Base-by-base conservation (phyloP, 345 rosid genomes). In the Capsella bursapastoris region DNA sequence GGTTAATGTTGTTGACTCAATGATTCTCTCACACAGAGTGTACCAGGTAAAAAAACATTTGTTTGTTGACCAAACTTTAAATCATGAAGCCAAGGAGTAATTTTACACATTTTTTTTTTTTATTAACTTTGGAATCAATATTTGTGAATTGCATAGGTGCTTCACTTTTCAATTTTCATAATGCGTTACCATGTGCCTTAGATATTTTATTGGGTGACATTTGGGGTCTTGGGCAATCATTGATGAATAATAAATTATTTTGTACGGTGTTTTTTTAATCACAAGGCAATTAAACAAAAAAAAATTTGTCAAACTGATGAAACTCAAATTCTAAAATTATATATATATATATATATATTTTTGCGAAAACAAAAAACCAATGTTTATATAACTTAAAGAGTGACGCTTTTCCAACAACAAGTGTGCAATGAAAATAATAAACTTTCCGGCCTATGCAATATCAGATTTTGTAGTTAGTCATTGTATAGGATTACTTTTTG, bases 211-310 rank as follows among this genome's bases (percentile, higher is more conserved):
- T 53, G 35, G 58, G 64, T 62, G 74, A 76, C 74, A 53, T 53
- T 68, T 68, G 64, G 74, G 74, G 64, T 61, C 66, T 27, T 16
- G 8, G 35, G 40, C 69, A 75, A 76, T 76, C 52, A 68, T 69
- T 68, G 75, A 76, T 56, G 53, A 52, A 53, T 61, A 51, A 51
- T 51, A 16, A 16, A 41, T 67, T 22, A 59, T 59, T 59, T 18
- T 59, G 66, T 52, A 67, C 61, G 57, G 53, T 14, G 47, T 18
- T 57, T 29, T 25, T 37, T 32, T 32, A 56, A 27, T 45, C 41
- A 45, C 1, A 27, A 35, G 11, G 5, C 53, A 44, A 40, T 7
- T 2, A 22, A 25, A 37, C 0, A 32, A 38, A 6, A 53, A 41
- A 31, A 68, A n/a, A 38, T 9, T 53, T 6, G 14, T 38, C 28